A percentile compares a stretch with the other conserved stretches of the same genome.
Conservation (phyloP, 352 stramenopile genomes). For the Pythium dissimile region DNA sequence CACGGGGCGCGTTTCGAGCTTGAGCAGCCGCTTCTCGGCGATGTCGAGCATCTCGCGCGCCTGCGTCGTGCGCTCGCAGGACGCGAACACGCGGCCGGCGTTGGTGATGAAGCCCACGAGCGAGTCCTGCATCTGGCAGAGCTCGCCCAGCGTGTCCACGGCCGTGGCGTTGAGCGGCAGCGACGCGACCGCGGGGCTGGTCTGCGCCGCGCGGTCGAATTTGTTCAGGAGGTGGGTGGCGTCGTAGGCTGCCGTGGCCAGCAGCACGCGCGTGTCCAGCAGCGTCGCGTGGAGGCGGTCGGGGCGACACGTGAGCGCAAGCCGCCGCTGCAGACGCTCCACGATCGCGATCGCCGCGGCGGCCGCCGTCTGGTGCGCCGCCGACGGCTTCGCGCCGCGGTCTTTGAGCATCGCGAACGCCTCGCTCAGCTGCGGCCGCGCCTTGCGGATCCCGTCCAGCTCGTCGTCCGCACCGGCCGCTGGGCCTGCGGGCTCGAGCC, state of each 20-base stretch:
- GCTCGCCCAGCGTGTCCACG: slow-evolving; percentile 8
- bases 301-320: slow-evolving; percentile 2
- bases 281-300: background rate
- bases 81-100: slow-evolving; percentile 4
- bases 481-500: background rate
- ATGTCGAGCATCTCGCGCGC: slow-evolving; percentile 18
- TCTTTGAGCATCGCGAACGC: background rate
- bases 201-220: slow-evolving; percentile 11
- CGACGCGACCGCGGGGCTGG: background rate
- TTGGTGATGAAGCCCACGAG: slow-evolving; percentile 4
- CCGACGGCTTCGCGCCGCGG: background rate
- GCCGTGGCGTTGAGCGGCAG: background rate
- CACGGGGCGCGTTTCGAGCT: slow-evolving; percentile 9
- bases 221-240: slow-evolving; percentile 15
- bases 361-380: background rate
- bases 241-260: slow-evolving; percentile 8
- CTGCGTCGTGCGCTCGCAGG: slow-evolving; percentile 5
- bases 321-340: background rate
- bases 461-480: background rate
- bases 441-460: slow-evolving; percentile 3
- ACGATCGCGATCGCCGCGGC: slow-evolving; percentile 2
- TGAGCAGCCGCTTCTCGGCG: slow-evolving; percentile 18
- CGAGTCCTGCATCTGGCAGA: slow-evolving; percentile 9
- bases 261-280: background rate
- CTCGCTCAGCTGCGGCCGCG: background rate